These are phyloP conservation scores for Penicillium carneum DNA, from an alignment of 2,329 filamentous ascomycete species.

Conservation along the genomic window DNA sequence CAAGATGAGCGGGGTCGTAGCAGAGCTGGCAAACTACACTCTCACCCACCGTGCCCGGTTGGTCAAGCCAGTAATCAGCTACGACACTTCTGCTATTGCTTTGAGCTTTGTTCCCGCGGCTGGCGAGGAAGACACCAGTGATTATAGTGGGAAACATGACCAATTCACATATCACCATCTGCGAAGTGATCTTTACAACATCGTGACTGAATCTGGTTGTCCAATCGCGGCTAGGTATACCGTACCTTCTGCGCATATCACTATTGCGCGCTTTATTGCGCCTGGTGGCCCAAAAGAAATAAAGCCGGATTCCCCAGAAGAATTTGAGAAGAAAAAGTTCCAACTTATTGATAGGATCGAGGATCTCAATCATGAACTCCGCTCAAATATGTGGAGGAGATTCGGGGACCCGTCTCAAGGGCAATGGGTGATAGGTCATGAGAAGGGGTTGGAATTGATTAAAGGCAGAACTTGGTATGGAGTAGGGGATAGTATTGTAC, in stretches of 20 bases:
- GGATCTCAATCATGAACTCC: slow-evolving; percentile 77
- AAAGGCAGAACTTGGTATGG: slow-evolving; percentile 86
- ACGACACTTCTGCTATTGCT: slow-evolving; percentile 83
- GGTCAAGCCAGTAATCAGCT: slow-evolving; percentile 81
- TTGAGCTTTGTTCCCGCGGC: slow-evolving; percentile 84
- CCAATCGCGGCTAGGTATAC: slow-evolving; percentile 79
- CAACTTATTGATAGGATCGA: slow-evolving; percentile 75
- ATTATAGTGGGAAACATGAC: slow-evolving; percentile 61
- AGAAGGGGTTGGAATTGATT: slow-evolving; percentile 78
- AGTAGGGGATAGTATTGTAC: slow-evolving; percentile 72
- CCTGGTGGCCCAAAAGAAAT: slow-evolving; percentile 62
- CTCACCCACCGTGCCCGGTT: slow-evolving; percentile 73
- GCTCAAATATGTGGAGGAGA: slow-evolving; percentile 71
- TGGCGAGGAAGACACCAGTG: slow-evolving; percentile 60
- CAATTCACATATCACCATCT: slow-evolving; percentile 89
- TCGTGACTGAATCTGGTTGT: slow-evolving; percentile 68
- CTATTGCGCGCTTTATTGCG: slow-evolving; percentile 79
- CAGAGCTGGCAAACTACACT: slow-evolving; percentile 70
- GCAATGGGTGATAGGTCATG: slow-evolving; percentile 88
- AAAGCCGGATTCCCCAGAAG: slow-evolving; percentile 43
- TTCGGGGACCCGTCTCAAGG: slow-evolving; percentile 57
- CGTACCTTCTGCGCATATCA: slow-evolving; percentile 88
- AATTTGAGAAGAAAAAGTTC: slow-evolving; percentile 59
- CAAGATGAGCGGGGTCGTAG: slow-evolving; percentile 58
- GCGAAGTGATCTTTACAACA: slow-evolving; percentile 75